Evolutionary conservation across 148 eudicot genomes (phyloP).

Genomic region (Mesembryanthemum crystallinum): DNA sequence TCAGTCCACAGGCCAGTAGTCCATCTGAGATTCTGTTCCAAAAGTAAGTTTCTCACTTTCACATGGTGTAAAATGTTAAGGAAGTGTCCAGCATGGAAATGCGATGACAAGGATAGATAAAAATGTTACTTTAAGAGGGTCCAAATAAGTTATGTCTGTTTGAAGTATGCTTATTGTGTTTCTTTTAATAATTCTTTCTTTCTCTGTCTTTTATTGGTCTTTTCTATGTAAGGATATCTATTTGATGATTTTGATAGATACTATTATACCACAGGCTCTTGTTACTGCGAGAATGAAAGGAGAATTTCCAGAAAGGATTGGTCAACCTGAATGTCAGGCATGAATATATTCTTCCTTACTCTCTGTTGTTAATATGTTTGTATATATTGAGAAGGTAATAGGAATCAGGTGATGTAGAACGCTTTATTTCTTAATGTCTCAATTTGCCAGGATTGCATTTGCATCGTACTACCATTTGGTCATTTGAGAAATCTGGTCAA

Average conservation of each 20-base stretch:
- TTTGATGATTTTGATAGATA: conserved; percentile 33
- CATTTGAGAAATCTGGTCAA: neutral
- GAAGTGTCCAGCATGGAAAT: neutral
- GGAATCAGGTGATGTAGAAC: neutral
- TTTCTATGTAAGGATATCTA: conserved; percentile 17
- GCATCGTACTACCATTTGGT: neutral
- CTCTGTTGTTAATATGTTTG: neutral
- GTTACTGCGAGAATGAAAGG: conserved; percentile 90
- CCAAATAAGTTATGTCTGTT: neutral
- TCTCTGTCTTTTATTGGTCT: neutral
- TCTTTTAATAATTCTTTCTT: neutral
- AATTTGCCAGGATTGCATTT: neutral
- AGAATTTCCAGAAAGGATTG: conserved; percentile 89
- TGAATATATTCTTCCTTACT: conserved; percentile 18
- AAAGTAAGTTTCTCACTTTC: conserved; percentile 4
- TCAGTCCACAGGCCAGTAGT: neutral
- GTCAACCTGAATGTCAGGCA: conserved; percentile 99
- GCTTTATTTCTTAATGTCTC: neutral
- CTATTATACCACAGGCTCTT: conserved; percentile 59
- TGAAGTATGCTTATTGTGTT: neutral
- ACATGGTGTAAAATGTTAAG: neutral
- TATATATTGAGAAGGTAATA: neutral
- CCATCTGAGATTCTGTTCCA: neutral
- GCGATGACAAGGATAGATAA: no score
- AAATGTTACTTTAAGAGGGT: neutral